These are phyloP conservation scores for Astrocystis sublimbata DNA, from an alignment of 495 filamentous ascomycete species.

Conservation along the genomic window DNA sequence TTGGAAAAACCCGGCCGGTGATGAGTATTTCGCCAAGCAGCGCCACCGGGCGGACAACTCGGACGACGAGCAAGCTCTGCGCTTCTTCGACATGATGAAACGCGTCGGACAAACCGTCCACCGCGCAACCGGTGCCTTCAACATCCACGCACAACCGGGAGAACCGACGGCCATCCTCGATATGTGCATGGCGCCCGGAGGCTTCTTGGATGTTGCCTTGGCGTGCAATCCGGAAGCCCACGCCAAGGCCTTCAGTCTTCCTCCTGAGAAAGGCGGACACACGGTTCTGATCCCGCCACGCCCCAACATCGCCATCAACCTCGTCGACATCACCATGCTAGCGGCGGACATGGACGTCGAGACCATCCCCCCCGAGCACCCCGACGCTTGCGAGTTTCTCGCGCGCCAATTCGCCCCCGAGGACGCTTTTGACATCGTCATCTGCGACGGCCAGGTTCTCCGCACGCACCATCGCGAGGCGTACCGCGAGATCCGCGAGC, in stretches of 20 bases:
- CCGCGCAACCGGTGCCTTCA: constrained; percentile 29
- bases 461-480: constrained; percentile 44
- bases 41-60: constrained; percentile 38
- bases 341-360: constrained; percentile 51
- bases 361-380: constrained; percentile 44
- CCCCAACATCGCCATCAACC: constrained; percentile 24
- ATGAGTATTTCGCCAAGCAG: constrained; percentile 41
- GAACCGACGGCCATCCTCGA: constrained; percentile 45
- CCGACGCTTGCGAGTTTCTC: constrained; percentile 45
- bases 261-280: constrained; percentile 44
- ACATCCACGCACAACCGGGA: constrained; percentile 39
- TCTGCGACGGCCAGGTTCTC: constrained; percentile 61
- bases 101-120: constrained; percentile 20
- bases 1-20: constrained; percentile 45
- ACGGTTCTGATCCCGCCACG: constrained; percentile 34
- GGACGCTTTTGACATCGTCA: constrained; percentile 50
- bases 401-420: constrained; percentile 27
- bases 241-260: constrained; percentile 48
- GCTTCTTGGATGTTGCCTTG: constrained; percentile 44
- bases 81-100: constrained; percentile 24
- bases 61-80: background rate
- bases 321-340: constrained; percentile 58
- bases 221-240: constrained; percentile 37
- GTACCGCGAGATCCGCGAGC: constrained; percentile 48
- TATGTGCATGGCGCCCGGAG: constrained; percentile 61